Conservation (phyloP, 768 basidiomycete genomes). For the Suillus plorans region DNA sequence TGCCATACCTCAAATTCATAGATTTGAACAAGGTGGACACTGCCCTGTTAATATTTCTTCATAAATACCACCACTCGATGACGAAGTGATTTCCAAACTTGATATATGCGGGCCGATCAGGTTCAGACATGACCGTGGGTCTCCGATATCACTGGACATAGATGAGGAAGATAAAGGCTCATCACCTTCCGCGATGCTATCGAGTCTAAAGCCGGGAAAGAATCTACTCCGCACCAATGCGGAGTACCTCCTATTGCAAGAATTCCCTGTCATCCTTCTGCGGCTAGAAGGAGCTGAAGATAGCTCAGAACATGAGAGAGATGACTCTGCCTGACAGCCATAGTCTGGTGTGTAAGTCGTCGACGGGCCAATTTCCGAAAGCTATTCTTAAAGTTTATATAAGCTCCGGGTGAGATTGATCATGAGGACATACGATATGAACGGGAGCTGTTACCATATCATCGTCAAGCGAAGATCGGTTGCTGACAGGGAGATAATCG, state of each 20-base stretch:
- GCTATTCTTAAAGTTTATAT: not conserved
- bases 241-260: not conserved
- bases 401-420: not conserved
- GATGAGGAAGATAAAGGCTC: not conserved
- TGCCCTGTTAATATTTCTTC: not conserved
- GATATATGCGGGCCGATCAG: not conserved
- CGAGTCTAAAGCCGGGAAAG: not conserved
- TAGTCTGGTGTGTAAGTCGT: not conserved
- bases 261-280: not conserved
- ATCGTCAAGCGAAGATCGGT: not conserved
- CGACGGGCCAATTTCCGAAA: not conserved
- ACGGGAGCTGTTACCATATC: not conserved
- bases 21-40: not conserved
- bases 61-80: not conserved
- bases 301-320: not conserved
- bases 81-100: too few species aligned
- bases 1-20: not conserved
- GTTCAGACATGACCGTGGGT: not conserved
- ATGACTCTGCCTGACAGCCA: not conserved
- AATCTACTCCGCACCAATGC: not conserved
- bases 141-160: not conserved
- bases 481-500: not conserved
- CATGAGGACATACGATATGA: not conserved
- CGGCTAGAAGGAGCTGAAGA: not conserved
- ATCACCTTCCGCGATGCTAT: constrained; percentile 2